phyloP scores from a whole-genome alignment of 192 early-diverging fungal genomes.

The Podochytrium sp. region DNA sequence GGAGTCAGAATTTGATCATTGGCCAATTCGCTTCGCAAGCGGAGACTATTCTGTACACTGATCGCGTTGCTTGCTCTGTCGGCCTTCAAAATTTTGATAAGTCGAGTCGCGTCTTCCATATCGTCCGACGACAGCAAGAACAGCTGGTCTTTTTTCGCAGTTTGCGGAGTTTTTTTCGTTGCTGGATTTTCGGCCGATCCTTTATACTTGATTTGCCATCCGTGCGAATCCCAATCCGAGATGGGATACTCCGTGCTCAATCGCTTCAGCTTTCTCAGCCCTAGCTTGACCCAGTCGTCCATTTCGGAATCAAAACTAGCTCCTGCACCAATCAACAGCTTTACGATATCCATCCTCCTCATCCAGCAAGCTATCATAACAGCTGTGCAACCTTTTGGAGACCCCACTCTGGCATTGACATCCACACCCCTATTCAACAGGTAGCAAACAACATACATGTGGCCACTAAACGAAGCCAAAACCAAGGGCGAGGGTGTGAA shows the following conservation, averaged over 20 bases:
- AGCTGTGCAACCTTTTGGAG: slow-evolving; percentile 38
- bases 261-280: slow-evolving; percentile 44
- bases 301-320: slow-evolving; percentile 40
- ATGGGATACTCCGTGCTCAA: slow-evolving; percentile 17
- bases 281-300: slow-evolving; percentile 46
- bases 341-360: slow-evolving; percentile 35
- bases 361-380: slow-evolving; percentile 57
- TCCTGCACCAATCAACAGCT: slow-evolving; percentile 32
- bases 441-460: slow-evolving; percentile 37
- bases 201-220: neutral
- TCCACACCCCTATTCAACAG: slow-evolving; percentile 48
- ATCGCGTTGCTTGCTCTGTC: too few species aligned
- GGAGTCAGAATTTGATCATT: too few species aligned
- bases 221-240: neutral
- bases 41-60: too few species aligned
- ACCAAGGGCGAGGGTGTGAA: slow-evolving; percentile 46
- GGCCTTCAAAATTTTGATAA: slow-evolving; percentile 10
- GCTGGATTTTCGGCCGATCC: neutral
- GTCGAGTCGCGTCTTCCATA: slow-evolving; percentile 11
- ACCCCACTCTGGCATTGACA: slow-evolving; percentile 42
- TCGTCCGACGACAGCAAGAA: slow-evolving; percentile 14
- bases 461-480: slow-evolving; percentile 44
- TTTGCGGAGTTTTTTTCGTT: neutral
- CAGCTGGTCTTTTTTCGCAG: neutral
- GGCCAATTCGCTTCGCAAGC: too few species aligned